These are phyloP conservation scores for Penicillium cosmopolitanum DNA, from an alignment of 495 filamentous ascomycete species.

Conservation along the genomic window DNA sequence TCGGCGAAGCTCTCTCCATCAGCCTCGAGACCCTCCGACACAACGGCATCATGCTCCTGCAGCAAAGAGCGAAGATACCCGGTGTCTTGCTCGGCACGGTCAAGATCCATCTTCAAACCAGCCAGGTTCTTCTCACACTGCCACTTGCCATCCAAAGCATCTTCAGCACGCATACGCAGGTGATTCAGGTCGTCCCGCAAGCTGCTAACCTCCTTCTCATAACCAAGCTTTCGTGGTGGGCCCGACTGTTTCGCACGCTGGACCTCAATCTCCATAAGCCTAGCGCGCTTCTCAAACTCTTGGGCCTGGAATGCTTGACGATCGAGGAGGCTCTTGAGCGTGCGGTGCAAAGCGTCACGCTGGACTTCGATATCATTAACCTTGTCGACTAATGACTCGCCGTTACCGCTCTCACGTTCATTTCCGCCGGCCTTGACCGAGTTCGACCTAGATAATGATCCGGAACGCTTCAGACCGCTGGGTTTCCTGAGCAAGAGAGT, in stretches of 20 bases:
- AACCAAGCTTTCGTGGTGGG: constrained; percentile 74
- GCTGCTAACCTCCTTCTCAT: constrained; percentile 76
- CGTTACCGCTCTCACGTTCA: constrained; percentile 64
- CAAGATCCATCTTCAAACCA: constrained; percentile 95
- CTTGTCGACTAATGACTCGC: constrained; percentile 75
- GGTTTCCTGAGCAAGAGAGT: constrained; percentile 60
- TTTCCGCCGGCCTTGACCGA: constrained; percentile 59
- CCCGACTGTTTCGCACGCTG: constrained; percentile 66
- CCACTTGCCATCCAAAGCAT: constrained; percentile 95
- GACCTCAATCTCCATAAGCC: constrained; percentile 75
- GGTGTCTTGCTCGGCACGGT: constrained; percentile 93
- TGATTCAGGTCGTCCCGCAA: constrained; percentile 83
- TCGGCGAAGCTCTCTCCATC: constrained; percentile 52
- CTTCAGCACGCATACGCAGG: constrained; percentile 86
- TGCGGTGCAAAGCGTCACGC: constrained; percentile 86
- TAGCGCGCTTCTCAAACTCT: constrained; percentile 77
- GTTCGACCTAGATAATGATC: constrained; percentile 56
- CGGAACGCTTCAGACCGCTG: constrained; percentile 46
- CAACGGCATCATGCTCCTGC: constrained; percentile 82
- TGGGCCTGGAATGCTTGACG: constrained; percentile 80
- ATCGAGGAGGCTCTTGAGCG: constrained; percentile 83
- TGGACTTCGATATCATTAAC: constrained; percentile 92
- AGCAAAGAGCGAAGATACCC: constrained; percentile 75
- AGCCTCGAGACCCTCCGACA: constrained; percentile 52
- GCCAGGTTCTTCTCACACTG: constrained; percentile 92